Base-by-base conservation (phyloP, 192 early-diverging fungal species). In the Phycomyces blakesleeanus region DNA sequence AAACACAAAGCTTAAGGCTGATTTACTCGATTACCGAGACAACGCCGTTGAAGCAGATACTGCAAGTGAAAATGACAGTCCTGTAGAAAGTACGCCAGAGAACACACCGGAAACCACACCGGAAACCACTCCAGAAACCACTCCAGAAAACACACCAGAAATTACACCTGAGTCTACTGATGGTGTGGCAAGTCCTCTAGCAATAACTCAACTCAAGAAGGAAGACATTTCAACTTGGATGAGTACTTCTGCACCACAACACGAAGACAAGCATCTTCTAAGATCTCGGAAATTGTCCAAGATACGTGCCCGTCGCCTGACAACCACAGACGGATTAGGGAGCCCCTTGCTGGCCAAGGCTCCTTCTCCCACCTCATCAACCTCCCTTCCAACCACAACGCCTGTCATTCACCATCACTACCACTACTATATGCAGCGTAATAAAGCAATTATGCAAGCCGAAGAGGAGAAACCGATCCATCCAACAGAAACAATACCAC, bases 1-100 rank as follows among this genome's bases (percentile, higher is more conserved):
- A 44, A 84, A 81, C 27, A 74, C 76, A 27, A 84, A 78, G 51
- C 41, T 79, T 21, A 75, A 77, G 29, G 70, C 67, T 0, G 78
- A 81, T 16, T 53, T 81, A 16, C 63, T 69, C 10, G 82, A 84
- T 39, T 81, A 25, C 21, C 16, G 27, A 34, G 26, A 56, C 1
- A 25, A 4, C 10, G n/a, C 16, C 11, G 26, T 15, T 18, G 42
- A 7, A 5, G 15, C 38, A 39, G 18, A 39, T 39, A n/a, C 21
- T 5, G 16, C 60, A 40, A 20, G 29, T 34, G 29, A 34, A 7
- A 7, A 2, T 7, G 29, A 34, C 2, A 34, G 3, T 7, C 29
- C 29, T n/a, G n/a, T n/a, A 2, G 3, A 34, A 34, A 34, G 3
- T 7, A 34, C 29, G 2, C 29, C 29, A 34, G 29, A n/a, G n/a